phyloP scores from a whole-genome alignment of 441 rosid species.

The Erodium moschatum region DNA sequence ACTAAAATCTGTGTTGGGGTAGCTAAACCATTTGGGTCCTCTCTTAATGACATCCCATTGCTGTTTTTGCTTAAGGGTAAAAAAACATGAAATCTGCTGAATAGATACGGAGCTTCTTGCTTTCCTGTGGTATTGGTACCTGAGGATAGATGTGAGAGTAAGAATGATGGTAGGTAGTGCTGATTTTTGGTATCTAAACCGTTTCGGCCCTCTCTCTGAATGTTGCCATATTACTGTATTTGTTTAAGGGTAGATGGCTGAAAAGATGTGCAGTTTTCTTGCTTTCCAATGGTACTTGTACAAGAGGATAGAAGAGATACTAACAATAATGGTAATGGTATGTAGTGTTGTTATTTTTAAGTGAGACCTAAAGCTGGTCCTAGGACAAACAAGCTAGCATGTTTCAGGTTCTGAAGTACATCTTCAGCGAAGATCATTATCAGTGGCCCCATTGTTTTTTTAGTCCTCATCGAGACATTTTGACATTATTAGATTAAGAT shows the following conservation, averaged over 20 bases:
- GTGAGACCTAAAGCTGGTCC: neutral
- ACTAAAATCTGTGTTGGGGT: no score
- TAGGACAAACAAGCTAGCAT: neutral
- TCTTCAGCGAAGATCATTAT: neutral
- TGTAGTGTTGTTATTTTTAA: neutral
- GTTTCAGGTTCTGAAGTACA: neutral
- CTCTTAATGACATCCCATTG: neutral
- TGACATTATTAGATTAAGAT: neutral
- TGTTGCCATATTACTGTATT: no score
- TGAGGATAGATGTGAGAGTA: neutral
- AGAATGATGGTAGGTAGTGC: neutral
- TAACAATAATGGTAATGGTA: no score
- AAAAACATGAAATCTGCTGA: neutral
- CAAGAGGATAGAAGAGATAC: no score
- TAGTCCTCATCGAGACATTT: neutral
- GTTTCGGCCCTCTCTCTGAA: no score
- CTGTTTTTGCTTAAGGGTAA: neutral
- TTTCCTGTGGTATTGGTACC: neutral
- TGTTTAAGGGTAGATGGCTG: no score
- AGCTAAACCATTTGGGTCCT: neutral
- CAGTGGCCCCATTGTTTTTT: neutral
- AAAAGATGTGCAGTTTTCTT: no score
- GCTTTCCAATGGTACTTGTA: no score
- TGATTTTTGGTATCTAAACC: neutral
- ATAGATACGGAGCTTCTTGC: neutral